Conservation (phyloP, 2,329 filamentous ascomycete genomes). For the Hymenoscyphus scutula region DNA sequence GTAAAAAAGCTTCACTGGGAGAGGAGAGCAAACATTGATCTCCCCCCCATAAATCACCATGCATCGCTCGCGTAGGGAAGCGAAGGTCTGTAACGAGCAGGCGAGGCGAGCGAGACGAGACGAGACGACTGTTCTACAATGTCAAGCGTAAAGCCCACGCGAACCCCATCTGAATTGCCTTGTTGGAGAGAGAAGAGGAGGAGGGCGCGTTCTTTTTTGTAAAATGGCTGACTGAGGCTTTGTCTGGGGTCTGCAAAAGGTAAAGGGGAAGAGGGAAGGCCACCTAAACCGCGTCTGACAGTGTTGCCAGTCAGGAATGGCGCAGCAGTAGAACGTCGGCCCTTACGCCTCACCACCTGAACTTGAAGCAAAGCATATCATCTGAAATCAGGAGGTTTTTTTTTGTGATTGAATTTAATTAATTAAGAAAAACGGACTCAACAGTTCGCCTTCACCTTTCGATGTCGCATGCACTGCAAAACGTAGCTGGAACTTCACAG, state of each 20-base stretch:
- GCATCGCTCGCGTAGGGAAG: neutral
- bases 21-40: too few relatives aligned
- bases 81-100: neutral
- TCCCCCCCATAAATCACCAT: too few relatives aligned
- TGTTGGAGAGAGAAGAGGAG: neutral
- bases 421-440: neutral
- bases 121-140: too few relatives aligned
- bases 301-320: neutral
- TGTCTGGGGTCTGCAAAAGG: neutral
- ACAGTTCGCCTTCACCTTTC: constrained; percentile 35
- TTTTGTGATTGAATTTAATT: neutral
- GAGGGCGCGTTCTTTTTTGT: neutral
- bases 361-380: neutral
- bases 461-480: constrained; percentile 34
- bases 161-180: too few relatives aligned
- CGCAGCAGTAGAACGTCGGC: constrained; percentile 2
- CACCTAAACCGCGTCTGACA: constrained; percentile 5
- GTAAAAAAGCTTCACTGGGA: neutral
- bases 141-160: too few relatives aligned
- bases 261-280: neutral
- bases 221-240: neutral
- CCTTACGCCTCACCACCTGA: neutral
- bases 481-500: constrained; percentile 17
- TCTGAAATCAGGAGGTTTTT: neutral
- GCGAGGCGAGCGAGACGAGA: too few relatives aligned